Base-by-base conservation (phyloP, 31 red algal species). In the Endocladia muricata region DNA sequence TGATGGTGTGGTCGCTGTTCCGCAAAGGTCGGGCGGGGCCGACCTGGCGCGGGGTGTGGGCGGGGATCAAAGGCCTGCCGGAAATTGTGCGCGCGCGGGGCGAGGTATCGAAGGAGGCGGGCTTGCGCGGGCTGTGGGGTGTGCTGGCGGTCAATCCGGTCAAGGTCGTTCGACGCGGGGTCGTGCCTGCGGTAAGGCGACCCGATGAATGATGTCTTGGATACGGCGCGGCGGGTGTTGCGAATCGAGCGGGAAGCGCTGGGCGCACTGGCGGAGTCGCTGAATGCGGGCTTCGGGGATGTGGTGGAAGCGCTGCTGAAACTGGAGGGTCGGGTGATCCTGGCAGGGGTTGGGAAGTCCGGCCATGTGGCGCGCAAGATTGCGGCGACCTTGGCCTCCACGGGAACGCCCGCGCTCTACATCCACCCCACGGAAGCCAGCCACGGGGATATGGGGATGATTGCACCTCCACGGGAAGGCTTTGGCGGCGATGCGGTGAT, bases 331-430 rank as follows among this genome's bases (percentile, higher is more conserved):
- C 23, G 9, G 59, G 59, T 63, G n/a, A 26, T 63, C 23, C 17
- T 63, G 17, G 11, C 59, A 11, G 59, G 59, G 15, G 23, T 63
- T 11, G 59, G 59, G 9, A 63, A 63, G 59, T n/a, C 13, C 23
- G 59, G 59, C 23, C 59, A n/a, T 26, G 26, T 63, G 13, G 59
- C 15, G 9, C 59, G 23, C 13, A 63, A 63, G 59, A 63, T 63
- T 26, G 9, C 59, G 59, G 59, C 59, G 59, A 63, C 59, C 15
- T 30, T 63, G 8, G 59, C 59, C 17, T 63, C 59, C 13, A 63
- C 59, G 59, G 59, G 59, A 9, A 63, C 59, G n/a, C 59, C 59
- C 26, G 9, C 59, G n/a, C 9, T 26, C 28, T 63, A 22, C 28
- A 8, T 63, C 28, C 59, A 63, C 28, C 15, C 59, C 23, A 26